These are phyloP conservation scores for Teratosphaeria nubilosa DNA, from an alignment of 2,329 filamentous ascomycete species.

Conservation along the genomic window DNA sequence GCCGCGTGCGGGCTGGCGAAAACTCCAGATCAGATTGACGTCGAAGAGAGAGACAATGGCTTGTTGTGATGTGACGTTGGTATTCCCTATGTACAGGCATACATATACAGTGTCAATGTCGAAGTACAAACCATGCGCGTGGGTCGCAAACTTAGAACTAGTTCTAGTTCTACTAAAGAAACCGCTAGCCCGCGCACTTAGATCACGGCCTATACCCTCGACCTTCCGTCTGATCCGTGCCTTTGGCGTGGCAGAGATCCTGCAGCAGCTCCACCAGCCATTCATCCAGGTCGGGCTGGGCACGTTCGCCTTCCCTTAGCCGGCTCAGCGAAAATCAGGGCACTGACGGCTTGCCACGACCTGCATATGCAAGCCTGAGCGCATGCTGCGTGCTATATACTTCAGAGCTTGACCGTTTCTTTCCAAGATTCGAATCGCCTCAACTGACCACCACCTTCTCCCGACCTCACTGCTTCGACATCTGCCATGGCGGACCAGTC, in stretches of 20 bases:
- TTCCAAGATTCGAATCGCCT: not conserved
- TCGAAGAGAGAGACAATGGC: too few relatives aligned
- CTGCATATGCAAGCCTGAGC: not conserved
- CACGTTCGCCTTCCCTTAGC: not conserved
- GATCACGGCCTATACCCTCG: not conserved
- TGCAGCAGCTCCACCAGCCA: not conserved
- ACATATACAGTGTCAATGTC: not conserved
- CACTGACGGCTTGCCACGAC: not conserved
- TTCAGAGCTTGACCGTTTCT: not conserved
- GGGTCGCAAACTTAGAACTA: not conserved
- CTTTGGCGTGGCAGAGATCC: not conserved
- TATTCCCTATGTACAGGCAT: too few relatives aligned
- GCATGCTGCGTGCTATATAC: not conserved
- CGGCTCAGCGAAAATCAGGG: not conserved
- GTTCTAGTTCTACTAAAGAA: not conserved
- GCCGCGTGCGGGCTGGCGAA: too few relatives aligned
- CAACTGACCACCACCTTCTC: not conserved
- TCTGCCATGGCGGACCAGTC: constrained; percentile 20
- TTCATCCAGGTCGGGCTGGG: not conserved
- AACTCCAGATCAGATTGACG: too few relatives aligned
- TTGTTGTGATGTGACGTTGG: too few relatives aligned
- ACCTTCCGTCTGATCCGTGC: not conserved
- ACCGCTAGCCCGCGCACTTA: not conserved
- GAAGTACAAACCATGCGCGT: not conserved
- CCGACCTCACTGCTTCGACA: not conserved